Evolutionary conservation across 768 basidiomycete genomes (phyloP).

Genomic region (Boletus patriciae): DNA sequence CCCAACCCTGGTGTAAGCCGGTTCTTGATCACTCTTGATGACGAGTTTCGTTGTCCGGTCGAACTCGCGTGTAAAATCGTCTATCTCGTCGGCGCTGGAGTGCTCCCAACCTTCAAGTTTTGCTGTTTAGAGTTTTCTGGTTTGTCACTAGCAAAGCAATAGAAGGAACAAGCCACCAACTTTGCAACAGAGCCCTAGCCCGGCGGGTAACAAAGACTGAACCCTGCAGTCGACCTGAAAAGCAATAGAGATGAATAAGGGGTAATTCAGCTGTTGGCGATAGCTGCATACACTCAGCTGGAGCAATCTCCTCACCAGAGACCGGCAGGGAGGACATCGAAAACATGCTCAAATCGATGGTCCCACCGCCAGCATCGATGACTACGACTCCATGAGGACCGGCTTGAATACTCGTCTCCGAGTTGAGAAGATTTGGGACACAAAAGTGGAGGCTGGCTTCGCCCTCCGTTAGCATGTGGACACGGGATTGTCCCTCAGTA

Average conservation of each 20-base stretch:
- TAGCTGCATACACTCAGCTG: conserved; percentile 25
- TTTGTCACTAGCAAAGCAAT: neutral
- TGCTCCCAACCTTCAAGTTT: conserved; percentile 5
- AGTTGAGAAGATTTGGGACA: conserved; percentile 37
- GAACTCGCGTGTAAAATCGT: conserved; percentile 1
- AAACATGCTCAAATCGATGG: conserved; percentile 39
- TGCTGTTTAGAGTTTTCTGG: neutral
- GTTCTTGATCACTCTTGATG: conserved; percentile 8
- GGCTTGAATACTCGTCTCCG: conserved; percentile 4
- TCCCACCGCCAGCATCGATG: conserved; percentile 12
- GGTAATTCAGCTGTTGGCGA: neutral
- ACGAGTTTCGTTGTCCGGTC: conserved; percentile 1
- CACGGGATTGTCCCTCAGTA: conserved; percentile 10
- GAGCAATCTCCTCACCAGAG: conserved; percentile 35
- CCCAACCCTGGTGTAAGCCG: conserved; percentile 9
- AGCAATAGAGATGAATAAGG: neutral
- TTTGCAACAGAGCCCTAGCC: conserved; percentile 36
- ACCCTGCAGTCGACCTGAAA: conserved; percentile 44
- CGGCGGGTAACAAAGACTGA: conserved; percentile 47
- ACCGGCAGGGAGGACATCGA: conserved; percentile 20
- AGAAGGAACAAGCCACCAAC: conserved; percentile 21
- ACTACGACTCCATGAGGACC: conserved; percentile 38
- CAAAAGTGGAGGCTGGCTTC: conserved; percentile 35
- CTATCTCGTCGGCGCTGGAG: neutral
- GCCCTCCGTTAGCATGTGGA: conserved; percentile 2